phyloP scores from a whole-genome alignment of 2,329 filamentous ascomycete species.

The Pyrenophora teres region DNA sequence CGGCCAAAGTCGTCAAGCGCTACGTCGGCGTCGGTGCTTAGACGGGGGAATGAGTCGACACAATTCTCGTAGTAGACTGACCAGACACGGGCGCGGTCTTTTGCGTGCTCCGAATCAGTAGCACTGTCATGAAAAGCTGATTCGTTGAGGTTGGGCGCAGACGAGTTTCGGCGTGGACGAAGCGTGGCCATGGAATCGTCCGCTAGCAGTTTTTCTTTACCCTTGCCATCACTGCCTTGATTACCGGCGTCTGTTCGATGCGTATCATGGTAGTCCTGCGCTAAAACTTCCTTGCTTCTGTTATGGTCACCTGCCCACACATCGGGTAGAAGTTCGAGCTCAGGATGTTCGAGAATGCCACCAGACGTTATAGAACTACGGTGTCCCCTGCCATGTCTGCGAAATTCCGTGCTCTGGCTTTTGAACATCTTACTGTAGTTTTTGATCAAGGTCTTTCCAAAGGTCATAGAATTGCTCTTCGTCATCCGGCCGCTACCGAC shows the following conservation, averaged over 20 bases:
- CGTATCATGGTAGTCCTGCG: background rate
- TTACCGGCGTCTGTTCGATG: background rate
- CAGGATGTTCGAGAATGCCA: constrained; percentile 52
- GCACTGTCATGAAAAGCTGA: constrained; percentile 17
- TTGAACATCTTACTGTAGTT: constrained; percentile 54
- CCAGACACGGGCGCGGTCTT: constrained; percentile 39
- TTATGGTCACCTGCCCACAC: constrained; percentile 31
- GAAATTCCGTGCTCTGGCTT: constrained; percentile 46
- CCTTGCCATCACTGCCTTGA: constrained; percentile 11
- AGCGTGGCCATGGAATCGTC: constrained; percentile 33
- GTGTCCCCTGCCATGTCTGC: constrained; percentile 50
- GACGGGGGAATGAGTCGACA: constrained; percentile 32
- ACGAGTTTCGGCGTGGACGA: constrained; percentile 30
- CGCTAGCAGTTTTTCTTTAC: constrained; percentile 17
- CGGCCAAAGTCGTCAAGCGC: constrained; percentile 22
- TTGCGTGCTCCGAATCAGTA: constrained; percentile 8
- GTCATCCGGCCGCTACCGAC: constrained; percentile 68
- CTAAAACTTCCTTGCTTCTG: constrained; percentile 9
- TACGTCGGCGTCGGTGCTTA: constrained; percentile 25
- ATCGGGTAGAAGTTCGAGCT: constrained; percentile 53
- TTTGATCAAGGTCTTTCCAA: constrained; percentile 48
- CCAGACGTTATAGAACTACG: constrained; percentile 50
- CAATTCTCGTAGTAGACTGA: constrained; percentile 45
- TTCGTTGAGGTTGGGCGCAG: constrained; percentile 25
- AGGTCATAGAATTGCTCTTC: constrained; percentile 57